A percentile compares a stretch with the other conserved stretches of the same genome.
Conservation (phyloP, 2,329 filamentous ascomycete genomes). For the Teratosphaeriaceae sp. region DNA sequence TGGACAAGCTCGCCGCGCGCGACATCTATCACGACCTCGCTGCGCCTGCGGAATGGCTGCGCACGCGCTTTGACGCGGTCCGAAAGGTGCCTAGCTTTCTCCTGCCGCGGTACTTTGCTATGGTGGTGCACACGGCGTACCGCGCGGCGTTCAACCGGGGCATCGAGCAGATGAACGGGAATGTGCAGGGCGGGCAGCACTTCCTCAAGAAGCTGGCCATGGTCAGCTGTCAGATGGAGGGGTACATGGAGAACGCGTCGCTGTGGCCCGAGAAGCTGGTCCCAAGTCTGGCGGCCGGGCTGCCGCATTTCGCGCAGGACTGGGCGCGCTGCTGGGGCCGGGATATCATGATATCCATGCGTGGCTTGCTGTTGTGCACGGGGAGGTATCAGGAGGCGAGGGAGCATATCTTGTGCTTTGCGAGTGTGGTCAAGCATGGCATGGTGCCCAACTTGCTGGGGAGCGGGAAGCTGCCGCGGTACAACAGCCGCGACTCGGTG, state of each 20-base stretch:
- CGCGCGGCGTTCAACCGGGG: slow-evolving; percentile 72
- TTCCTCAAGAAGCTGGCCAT: slow-evolving; percentile 85
- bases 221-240: slow-evolving; percentile 87
- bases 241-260: slow-evolving; percentile 82
- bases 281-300: slow-evolving; percentile 80
- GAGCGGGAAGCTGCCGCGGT: slow-evolving; percentile 77
- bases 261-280: slow-evolving; percentile 80
- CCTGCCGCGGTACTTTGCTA: slow-evolving; percentile 84
- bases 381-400: slow-evolving; percentile 82
- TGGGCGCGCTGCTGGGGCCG: slow-evolving; percentile 98
- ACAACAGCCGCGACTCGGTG: slow-evolving; percentile 92
- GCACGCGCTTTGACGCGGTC: slow-evolving; percentile 78
- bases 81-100: slow-evolving; percentile 81
- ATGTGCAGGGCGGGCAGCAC: slow-evolving; percentile 73
- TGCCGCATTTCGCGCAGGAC: slow-evolving; percentile 88
- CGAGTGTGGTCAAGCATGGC: slow-evolving; percentile 92
- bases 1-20: slow-evolving; percentile 61
- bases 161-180: slow-evolving; percentile 70
- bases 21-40: slow-evolving; percentile 55
- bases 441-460: slow-evolving; percentile 95
- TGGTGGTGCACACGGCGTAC: slow-evolving; percentile 83
- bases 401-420: slow-evolving; percentile 92
- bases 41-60: slow-evolving; percentile 69
- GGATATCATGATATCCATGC: slow-evolving; percentile 92
- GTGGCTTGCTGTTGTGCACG: slow-evolving; percentile 85